Evolutionary conservation across 768 basidiomycete genomes (phyloP), one percentile per base, ranked within the genome.

Genomic region (Tulasnella sp.): DNA sequence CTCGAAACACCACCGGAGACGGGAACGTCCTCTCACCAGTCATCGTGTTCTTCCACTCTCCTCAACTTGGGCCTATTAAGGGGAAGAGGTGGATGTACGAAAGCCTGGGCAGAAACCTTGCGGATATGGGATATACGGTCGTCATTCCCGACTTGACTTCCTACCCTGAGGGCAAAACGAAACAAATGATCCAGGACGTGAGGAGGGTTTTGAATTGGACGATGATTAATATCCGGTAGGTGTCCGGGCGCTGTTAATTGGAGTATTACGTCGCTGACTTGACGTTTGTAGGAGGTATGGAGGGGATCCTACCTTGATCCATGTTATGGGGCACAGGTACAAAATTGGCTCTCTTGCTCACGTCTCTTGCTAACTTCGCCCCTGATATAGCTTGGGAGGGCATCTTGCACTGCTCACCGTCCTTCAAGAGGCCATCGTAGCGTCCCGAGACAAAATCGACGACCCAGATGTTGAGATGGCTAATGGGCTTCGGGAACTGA

Each of bases 381-480:
- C 25, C 37, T 67, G 6, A 34, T 39, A 7, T 25, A 77, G 79
- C 15, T 67, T 79, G 12, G 77, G 79, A 37, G 79, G 54, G 1
- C 75, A 78, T 68, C 70, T 79, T 38, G 79, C 79, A 17, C 71
- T 79, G 15, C 77, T 79, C 9, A 67, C 78, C 9, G 67, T 76
- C 17, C 37, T 80, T 7, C 79, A 80, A 73, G 58, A 74, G 22
- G 79, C 79, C 6, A 76, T 80, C 34, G 79, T 79, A 7, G 25
- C 69, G 15, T 76, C 79, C 34, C 69, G 79, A n/a, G 77, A 77
- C 31, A 64, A 58, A 49, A 29, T 70, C 22, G n/a, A 73, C 34
- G 52, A 42, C 25, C 34, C 67, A 6, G 45, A 67, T 22, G 71
- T 75, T 14, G 31, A 75, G n/a, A 72, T 80, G 36, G 75, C 79